Evolutionary conservation across 2,329 filamentous ascomycete genomes (phyloP).

Genomic region (Lachnellula suecica): DNA sequence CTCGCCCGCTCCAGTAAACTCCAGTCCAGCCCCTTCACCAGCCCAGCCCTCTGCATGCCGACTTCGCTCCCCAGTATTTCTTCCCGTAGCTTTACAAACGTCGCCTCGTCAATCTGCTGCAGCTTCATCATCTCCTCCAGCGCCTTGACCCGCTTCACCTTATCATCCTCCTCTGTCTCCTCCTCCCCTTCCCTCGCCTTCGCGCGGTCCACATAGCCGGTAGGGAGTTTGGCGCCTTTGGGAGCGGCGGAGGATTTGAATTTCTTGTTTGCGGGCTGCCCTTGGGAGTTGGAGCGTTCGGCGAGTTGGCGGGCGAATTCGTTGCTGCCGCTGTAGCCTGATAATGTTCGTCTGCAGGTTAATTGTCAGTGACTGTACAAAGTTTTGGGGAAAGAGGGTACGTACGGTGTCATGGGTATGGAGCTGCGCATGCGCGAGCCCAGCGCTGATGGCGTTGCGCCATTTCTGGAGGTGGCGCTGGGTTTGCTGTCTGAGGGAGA

Average conservation of each 20-base stretch:
- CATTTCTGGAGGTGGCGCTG: conserved; percentile 40
- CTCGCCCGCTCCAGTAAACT: conserved; percentile 70
- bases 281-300: conserved; percentile 44
- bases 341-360: conserved; percentile 18
- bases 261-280: conserved; percentile 61
- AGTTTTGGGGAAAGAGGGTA: background rate
- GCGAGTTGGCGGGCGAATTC: conserved; percentile 85
- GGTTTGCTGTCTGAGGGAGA: conserved; percentile 13
- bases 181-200: conserved; percentile 57
- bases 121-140: conserved; percentile 81
- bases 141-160: conserved; percentile 68
- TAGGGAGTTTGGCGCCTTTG: conserved; percentile 76
- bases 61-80: conserved; percentile 80
- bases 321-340: conserved; percentile 28
- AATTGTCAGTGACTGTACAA: conserved; percentile 2
- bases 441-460: conserved; percentile 53
- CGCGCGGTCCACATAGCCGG: conserved; percentile 83
- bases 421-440: conserved; percentile 77
- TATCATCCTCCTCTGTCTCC: conserved; percentile 52
- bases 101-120: conserved; percentile 77
- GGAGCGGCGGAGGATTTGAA: conserved; percentile 74
- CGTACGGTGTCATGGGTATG: conserved; percentile 91
- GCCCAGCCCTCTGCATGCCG: conserved; percentile 67
- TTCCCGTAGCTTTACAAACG: conserved; percentile 71
- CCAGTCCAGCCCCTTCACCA: conserved; percentile 91